phyloP scores from a whole-genome alignment of 2,329 filamentous ascomycete species.

The Blumeriella jaapii region DNA sequence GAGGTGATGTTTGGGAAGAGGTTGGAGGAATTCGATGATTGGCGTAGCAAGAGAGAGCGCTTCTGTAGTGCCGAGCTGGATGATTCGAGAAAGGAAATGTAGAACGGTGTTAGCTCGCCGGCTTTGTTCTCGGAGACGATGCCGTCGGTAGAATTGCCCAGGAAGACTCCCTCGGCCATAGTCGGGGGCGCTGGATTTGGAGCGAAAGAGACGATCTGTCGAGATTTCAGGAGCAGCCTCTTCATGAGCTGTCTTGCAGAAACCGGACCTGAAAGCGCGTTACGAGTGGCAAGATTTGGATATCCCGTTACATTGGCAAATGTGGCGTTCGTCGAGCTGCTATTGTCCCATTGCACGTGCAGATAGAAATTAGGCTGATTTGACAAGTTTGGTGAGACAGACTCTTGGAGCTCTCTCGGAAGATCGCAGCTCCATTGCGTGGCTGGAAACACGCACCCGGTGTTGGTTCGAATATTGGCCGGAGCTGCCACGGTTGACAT shows the following conservation, averaged over 20 bases:
- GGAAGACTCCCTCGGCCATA: conserved; percentile 58
- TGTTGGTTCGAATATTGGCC: conserved; percentile 50
- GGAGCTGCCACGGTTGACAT: conserved; percentile 68
- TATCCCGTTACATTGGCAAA: conserved; percentile 30
- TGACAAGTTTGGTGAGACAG: conserved; percentile 48
- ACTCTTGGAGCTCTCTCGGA: conserved; percentile 63
- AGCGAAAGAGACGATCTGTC: conserved; percentile 30
- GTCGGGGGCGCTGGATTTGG: conserved; percentile 36
- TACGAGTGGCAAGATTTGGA: conserved; percentile 16
- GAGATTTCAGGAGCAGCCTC: conserved; percentile 21
- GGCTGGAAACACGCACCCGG: conserved; percentile 58
- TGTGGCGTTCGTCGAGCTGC: conserved; percentile 33
- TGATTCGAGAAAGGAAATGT: conserved; percentile 56
- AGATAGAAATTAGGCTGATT: conserved; percentile 71
- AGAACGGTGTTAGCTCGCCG: conserved; percentile 83
- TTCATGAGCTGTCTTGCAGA: conserved; percentile 26
- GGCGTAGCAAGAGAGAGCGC: conserved; percentile 11
- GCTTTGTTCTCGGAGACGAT: conserved; percentile 56
- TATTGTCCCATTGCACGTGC: conserved; percentile 63
- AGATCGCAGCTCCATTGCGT: conserved; percentile 80
- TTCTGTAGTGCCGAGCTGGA: conserved; percentile 25
- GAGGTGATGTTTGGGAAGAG: conserved; percentile 33
- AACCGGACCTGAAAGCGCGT: conserved; percentile 23
- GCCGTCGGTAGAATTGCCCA: conserved; percentile 77
- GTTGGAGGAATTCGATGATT: conserved; percentile 9